phyloP scores from a whole-genome alignment of 306 rosid species.

The Cucurbita ficifolia region DNA sequence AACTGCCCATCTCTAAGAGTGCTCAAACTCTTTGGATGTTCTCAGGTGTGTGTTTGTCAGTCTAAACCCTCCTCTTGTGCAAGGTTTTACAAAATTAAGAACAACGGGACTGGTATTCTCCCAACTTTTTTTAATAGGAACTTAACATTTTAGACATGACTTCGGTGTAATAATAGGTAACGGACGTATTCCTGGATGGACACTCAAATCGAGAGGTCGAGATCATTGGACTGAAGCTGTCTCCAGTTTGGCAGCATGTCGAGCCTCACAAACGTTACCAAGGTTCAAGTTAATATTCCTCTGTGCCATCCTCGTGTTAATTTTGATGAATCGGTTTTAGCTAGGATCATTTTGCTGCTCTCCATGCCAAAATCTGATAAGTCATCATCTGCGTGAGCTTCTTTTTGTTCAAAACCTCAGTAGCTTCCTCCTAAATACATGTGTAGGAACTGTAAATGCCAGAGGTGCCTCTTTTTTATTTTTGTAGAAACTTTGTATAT shows the following conservation, averaged over 20 bases:
- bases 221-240: constrained; percentile 38
- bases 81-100: background rate
- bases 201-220: constrained; percentile 40
- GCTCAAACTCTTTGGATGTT: constrained; percentile 70
- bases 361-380: background rate
- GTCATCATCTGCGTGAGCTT: background rate
- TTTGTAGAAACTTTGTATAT: background rate
- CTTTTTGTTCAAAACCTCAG: background rate
- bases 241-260: constrained; percentile 31
- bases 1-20: constrained; percentile 48
- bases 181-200: constrained; percentile 42
- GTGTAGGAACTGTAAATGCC: background rate
- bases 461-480: background rate
- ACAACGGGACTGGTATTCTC: background rate
- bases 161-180: constrained; percentile 34
- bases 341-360: background rate
- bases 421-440: background rate
- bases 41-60: constrained; percentile 43
- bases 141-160: background rate
- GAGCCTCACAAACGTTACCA: constrained; percentile 8
- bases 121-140: background rate
- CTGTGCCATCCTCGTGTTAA: background rate
- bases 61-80: background rate
- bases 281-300: constrained; percentile 28
- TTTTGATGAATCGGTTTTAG: background rate